Conservation (phyloP, 2,329 filamentous ascomycete genomes). For the Penicillium occitanis region DNA sequence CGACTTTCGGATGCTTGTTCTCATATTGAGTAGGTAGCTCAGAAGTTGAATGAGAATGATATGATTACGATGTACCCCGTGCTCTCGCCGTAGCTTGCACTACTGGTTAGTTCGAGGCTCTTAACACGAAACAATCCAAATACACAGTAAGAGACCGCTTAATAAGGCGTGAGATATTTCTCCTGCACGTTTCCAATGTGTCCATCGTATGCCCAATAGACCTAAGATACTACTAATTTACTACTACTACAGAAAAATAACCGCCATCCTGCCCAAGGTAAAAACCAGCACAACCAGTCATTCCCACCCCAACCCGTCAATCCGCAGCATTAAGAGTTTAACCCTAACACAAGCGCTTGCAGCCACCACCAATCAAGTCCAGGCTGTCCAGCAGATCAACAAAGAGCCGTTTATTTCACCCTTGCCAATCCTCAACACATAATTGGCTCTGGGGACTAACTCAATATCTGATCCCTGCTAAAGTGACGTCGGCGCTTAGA, state of each 20-base stretch:
- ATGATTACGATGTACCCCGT: neutral
- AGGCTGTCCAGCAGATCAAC: neutral
- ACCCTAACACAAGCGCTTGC: neutral
- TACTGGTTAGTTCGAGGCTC: neutral
- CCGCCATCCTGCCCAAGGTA: neutral
- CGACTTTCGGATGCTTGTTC: neutral
- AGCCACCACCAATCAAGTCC: neutral
- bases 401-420: neutral
- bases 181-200: neutral
- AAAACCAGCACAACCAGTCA: constrained; percentile 3
- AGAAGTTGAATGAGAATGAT: constrained; percentile 4
- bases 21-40: neutral
- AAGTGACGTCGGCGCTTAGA: constrained; percentile 20
- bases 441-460: neutral
- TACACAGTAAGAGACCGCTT: neutral
- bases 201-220: neutral
- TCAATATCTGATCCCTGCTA: neutral
- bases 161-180: neutral
- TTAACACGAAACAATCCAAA: neutral
- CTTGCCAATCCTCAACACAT: neutral
- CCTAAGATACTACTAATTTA: neutral
- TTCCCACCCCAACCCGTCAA: neutral
- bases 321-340: constrained; percentile 1
- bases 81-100: neutral
- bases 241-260: neutral